Evolutionary conservation across 192 early-diverging fungal species (phyloP).

Genomic region (Phlyctochytrium planicorne): DNA sequence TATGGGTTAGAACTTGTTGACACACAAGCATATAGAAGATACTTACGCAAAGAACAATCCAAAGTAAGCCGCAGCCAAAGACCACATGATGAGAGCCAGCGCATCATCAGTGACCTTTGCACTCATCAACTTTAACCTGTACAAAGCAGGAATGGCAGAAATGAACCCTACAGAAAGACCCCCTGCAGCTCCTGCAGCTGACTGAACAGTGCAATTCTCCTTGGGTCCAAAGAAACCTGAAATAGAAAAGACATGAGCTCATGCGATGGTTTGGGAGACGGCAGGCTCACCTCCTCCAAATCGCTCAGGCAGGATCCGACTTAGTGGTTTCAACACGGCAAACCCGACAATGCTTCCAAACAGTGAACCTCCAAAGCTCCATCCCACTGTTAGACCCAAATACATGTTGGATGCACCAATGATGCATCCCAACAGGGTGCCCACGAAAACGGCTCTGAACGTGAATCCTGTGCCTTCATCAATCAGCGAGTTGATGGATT

Average conservation of each 20-base stretch:
- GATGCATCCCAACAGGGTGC: constrained; percentile 59
- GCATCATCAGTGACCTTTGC: constrained; percentile 47
- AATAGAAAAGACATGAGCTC: too few relatives aligned
- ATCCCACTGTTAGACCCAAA: constrained; percentile 73
- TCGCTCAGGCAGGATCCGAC: constrained; percentile 31
- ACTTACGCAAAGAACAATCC: constrained; percentile 81
- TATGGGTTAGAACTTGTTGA: too few relatives aligned
- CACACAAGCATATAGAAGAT: too few relatives aligned
- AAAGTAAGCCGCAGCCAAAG: constrained; percentile 77
- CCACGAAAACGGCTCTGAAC: constrained; percentile 59
- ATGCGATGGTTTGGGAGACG: too few relatives aligned
- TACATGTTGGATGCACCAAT: constrained; percentile 88
- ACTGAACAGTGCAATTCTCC: constrained; percentile 84
- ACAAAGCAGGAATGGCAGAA: constrained; percentile 78
- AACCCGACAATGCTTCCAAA: constrained; percentile 52
- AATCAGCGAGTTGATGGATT: too few relatives aligned
- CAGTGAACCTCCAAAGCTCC: constrained; percentile 32
- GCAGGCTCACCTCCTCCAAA: constrained; percentile 26
- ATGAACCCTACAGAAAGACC: constrained; percentile 79
- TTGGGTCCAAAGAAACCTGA: constrained; percentile 70
- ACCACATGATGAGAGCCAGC: constrained; percentile 68
- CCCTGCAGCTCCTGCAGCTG: constrained; percentile 84
- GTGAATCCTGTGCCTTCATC: constrained; percentile 3
- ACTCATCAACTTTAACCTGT: constrained; percentile 60
- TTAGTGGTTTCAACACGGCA: constrained; percentile 71